Evolutionary conservation across 1,284 basidiomycete genomes (phyloP).

Genomic region (Anthracocystis walkeri): DNA sequence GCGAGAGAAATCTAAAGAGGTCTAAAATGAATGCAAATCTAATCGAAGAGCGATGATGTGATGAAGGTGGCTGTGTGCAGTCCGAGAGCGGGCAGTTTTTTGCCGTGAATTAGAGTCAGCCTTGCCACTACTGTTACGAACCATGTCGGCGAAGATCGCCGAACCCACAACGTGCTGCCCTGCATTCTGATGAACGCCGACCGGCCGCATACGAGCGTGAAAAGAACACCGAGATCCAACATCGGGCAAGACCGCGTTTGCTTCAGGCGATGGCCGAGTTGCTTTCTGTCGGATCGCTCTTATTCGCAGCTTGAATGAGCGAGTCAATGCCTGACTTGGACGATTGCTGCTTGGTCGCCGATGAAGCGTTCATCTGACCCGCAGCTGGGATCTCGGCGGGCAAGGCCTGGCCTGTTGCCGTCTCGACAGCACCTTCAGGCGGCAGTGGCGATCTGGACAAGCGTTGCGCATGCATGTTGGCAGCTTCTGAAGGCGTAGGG

Average conservation of each 20-base stretch:
- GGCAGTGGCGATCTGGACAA: conserved; percentile 30
- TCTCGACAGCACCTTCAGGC: conserved; percentile 31
- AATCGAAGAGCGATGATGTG: too few relatives aligned
- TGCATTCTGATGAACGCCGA: neutral
- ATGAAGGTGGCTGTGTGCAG: too few relatives aligned
- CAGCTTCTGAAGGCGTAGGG: conserved; percentile 42
- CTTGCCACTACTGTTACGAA: too few relatives aligned
- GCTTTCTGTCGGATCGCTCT: conserved; percentile 33
- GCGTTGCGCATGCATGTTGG: conserved; percentile 23
- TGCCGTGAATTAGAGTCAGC: too few relatives aligned
- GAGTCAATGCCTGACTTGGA: conserved; percentile 42
- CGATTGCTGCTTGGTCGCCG: conserved; percentile 46
- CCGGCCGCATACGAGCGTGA: conserved; percentile 25
- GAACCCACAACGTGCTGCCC: too few relatives aligned
- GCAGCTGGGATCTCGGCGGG: conserved; percentile 37
- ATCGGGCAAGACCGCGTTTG: neutral
- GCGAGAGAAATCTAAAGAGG: too few relatives aligned
- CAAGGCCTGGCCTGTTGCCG: conserved; percentile 31
- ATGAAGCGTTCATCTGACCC: conserved; percentile 42
- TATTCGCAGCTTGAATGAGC: conserved; percentile 32
- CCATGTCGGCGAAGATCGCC: too few relatives aligned
- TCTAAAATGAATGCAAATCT: too few relatives aligned
- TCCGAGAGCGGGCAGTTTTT: too few relatives aligned
- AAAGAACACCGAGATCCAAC: neutral
- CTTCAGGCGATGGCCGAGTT: conserved; percentile 38